Conservation (phyloP, 371 early-diverging fungal genomes). For the Parasitella parasitica region DNA sequence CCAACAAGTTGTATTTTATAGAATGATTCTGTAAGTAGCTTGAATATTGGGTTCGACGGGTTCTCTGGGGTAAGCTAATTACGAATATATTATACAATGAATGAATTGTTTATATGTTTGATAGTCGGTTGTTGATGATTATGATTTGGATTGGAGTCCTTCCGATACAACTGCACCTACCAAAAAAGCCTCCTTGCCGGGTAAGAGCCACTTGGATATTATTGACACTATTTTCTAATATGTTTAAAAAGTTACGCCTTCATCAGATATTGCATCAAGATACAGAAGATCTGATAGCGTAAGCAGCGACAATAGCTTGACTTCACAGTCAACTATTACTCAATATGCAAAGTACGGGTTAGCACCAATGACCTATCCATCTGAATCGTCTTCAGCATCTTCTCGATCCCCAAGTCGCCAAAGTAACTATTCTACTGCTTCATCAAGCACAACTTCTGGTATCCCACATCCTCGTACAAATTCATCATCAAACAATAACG, state of each 20-base stretch:
- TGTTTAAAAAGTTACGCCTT: background rate
- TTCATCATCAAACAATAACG: background rate
- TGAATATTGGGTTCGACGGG: slow-evolving; percentile 13
- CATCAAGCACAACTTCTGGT: slow-evolving; percentile 30
- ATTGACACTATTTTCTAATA: background rate
- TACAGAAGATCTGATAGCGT: slow-evolving; percentile 36
- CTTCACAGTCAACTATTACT: slow-evolving; percentile 45
- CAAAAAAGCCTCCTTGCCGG: slow-evolving; percentile 2
- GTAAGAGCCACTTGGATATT: background rate
- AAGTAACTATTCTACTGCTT: slow-evolving; percentile 40
- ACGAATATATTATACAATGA: background rate
- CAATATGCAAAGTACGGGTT: slow-evolving; percentile 38
- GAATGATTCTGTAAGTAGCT: background rate
- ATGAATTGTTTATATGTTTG: background rate
- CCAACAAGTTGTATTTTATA: background rate
- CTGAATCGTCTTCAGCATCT: slow-evolving; percentile 42
- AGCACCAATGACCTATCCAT: slow-evolving; percentile 37
- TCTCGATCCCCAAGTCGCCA: slow-evolving; percentile 42
- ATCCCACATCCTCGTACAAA: slow-evolving; percentile 22
- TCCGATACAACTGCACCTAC: background rate
- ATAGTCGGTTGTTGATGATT: slow-evolving; percentile 1
- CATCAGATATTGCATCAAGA: background rate
- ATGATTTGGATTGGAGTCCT: slow-evolving; percentile 24
- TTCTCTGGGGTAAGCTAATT: slow-evolving; percentile 1
- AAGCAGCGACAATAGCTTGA: slow-evolving; percentile 48